Conservation (phyloP, 1,139 yeast genomes). For the Trichomonascaceae sp. region DNA sequence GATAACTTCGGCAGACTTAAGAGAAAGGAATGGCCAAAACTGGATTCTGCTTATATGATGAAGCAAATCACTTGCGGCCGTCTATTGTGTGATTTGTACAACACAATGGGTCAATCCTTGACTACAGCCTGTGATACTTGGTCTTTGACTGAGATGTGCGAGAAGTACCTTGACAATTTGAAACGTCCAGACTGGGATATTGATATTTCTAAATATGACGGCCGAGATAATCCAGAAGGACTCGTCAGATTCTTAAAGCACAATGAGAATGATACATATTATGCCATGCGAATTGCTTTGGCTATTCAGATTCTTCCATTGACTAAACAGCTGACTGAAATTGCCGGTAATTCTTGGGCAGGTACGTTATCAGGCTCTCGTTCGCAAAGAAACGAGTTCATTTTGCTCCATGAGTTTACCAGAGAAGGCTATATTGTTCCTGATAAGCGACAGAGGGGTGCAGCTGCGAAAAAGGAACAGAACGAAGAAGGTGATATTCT, state of each 20-base stretch:
- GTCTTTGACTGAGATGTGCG: slow-evolving; percentile 90
- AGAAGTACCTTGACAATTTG: slow-evolving; percentile 59
- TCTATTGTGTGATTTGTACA: slow-evolving; percentile 84
- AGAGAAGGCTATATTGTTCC: slow-evolving; percentile 81
- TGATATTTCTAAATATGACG: slow-evolving; percentile 50
- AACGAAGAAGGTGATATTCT: slow-evolving; percentile 20
- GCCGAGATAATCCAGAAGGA: slow-evolving; percentile 56
- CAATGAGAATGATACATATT: slow-evolving; percentile 56
- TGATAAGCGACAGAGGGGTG: slow-evolving; percentile 30
- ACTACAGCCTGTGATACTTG: slow-evolving; percentile 93
- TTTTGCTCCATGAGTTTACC: slow-evolving; percentile 86
- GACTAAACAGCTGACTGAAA: slow-evolving; percentile 82
- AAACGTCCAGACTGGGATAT: slow-evolving; percentile 67
- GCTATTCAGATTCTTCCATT: slow-evolving; percentile 79
- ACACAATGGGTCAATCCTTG: slow-evolving; percentile 90
- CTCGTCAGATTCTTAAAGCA: slow-evolving; percentile 68
- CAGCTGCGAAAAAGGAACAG: slow-evolving; percentile 33
- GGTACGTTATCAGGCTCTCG: slow-evolving; percentile 92
- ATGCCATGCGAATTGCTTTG: slow-evolving; percentile 70
- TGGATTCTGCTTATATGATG: slow-evolving; percentile 39
- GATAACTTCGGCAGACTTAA: slow-evolving; percentile 79
- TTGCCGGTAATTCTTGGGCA: slow-evolving; percentile 98
- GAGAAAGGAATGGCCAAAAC: slow-evolving; percentile 64
- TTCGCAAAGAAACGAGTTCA: slow-evolving; percentile 92
- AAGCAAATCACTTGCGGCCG: slow-evolving; percentile 81